phyloP scores from a whole-genome alignment of 225 moss, liverwort and hornwort genomes.

The Polytrichum formosum region DNA sequence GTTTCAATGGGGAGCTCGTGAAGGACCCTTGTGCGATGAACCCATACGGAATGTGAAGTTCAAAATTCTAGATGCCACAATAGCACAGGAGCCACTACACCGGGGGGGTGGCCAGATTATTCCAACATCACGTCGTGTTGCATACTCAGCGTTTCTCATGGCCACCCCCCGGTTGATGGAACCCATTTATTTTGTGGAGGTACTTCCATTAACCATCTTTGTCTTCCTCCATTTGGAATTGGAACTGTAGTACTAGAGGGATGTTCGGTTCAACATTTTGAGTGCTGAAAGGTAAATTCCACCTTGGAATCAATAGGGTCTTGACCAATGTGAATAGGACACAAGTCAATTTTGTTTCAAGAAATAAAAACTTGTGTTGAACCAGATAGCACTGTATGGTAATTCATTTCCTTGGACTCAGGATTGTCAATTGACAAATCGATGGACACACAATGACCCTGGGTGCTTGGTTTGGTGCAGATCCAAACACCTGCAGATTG shows the following conservation, averaged over 20 bases:
- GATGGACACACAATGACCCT: too few relatives aligned
- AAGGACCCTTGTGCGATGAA: constrained; percentile 96
- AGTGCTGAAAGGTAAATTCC: too few relatives aligned
- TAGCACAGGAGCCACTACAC: constrained; percentile 92
- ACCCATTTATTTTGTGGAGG: constrained; percentile 98
- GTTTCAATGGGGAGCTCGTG: constrained; percentile 99
- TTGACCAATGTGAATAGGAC: too few relatives aligned
- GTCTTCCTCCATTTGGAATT: neutral
- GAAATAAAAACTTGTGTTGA: too few relatives aligned
- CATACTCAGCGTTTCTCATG: constrained; percentile 98
- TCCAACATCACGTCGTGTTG: constrained; percentile 96
- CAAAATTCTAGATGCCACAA: constrained; percentile 90
- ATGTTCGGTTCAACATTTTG: too few relatives aligned
- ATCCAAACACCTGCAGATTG: constrained; percentile 99
- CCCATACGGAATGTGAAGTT: constrained; percentile 98
- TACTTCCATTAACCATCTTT: constrained; percentile 14
- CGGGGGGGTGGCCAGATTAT: constrained; percentile 99
- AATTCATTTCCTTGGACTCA: too few relatives aligned
- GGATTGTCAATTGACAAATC: too few relatives aligned
- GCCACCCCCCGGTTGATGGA: constrained; percentile 97
- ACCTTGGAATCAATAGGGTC: too few relatives aligned
- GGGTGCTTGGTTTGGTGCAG: constrained; percentile 37
- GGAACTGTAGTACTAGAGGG: neutral
- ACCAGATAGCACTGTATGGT: too few relatives aligned
- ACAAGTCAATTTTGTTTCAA: neutral